phyloP scores from a whole-genome alignment of 1,284 basidiomycete species.

The Melampsora americana region DNA sequence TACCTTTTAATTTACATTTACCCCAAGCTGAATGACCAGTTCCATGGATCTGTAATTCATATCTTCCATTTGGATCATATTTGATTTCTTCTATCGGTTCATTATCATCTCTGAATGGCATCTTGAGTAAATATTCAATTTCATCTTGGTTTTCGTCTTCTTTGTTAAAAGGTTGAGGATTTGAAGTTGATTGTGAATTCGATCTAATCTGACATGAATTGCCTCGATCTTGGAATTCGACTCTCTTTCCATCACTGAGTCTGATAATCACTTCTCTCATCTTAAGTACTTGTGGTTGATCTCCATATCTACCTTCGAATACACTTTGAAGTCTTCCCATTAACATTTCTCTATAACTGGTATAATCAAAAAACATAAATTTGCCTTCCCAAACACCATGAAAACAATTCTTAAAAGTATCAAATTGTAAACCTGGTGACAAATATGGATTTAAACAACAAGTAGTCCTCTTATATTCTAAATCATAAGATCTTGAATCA shows the following conservation, averaged over 20 bases:
- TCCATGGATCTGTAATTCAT: slow-evolving; percentile 18
- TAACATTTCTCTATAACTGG: slow-evolving; percentile 52
- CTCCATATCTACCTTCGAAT: slow-evolving; percentile 52
- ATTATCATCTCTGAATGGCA: not conserved
- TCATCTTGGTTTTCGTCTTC: slow-evolving; percentile 19
- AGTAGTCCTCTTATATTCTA: slow-evolving; percentile 49
- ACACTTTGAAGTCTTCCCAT: slow-evolving; percentile 50
- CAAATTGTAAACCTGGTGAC: slow-evolving; percentile 48
- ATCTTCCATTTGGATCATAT: slow-evolving; percentile 6
- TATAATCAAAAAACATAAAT: slow-evolving; percentile 53
- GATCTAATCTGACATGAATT: not conserved
- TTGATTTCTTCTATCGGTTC: not conserved
- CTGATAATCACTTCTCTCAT: slow-evolving; percentile 49
- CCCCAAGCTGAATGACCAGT: slow-evolving; percentile 53
- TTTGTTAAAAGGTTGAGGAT: no score
- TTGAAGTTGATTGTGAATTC: not conserved
- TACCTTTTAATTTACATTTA: slow-evolving; percentile 50
- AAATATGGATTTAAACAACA: slow-evolving; percentile 46
- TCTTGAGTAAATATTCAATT: slow-evolving; percentile 7
- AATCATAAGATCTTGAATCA: slow-evolving; percentile 50
- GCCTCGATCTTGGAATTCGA: slow-evolving; percentile 24
- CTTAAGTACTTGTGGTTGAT: slow-evolving; percentile 54
- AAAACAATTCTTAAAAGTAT: slow-evolving; percentile 49
- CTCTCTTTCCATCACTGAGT: slow-evolving; percentile 29
- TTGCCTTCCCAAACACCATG: slow-evolving; percentile 52